Conservation (phyloP, 768 basidiomycete species). For the Infundibulicybe gibba region DNA sequence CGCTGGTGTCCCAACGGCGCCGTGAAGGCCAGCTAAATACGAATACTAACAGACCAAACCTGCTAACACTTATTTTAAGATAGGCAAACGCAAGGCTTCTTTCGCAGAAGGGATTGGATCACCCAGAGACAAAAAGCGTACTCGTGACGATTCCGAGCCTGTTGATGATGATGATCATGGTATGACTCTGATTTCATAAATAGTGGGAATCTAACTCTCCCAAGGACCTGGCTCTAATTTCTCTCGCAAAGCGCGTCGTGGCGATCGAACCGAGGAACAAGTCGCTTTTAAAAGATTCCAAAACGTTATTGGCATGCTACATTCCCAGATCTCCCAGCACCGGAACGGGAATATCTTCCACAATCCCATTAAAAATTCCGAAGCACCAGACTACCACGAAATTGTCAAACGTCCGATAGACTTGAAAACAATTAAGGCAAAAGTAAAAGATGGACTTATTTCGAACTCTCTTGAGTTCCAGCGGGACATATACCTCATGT, state of each 20-base stretch:
- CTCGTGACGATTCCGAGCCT: slow-evolving; percentile 66
- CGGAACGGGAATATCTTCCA: slow-evolving; percentile 89
- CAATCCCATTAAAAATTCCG: slow-evolving; percentile 82
- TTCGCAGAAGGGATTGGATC: slow-evolving; percentile 44
- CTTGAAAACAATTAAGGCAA: slow-evolving; percentile 87
- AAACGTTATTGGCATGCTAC: slow-evolving; percentile 75
- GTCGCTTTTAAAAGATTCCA: slow-evolving; percentile 72
- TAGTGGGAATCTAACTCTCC: too few relatives aligned
- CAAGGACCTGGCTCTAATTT: slow-evolving; percentile 6
- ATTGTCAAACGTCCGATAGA: slow-evolving; percentile 96
- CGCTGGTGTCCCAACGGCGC: slow-evolving; percentile 7
- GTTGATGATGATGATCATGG: slow-evolving; percentile 63
- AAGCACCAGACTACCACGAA: slow-evolving; percentile 89
- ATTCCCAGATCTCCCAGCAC: slow-evolving; percentile 80
- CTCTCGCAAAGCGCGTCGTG: slow-evolving; percentile 27
- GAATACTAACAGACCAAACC: too few relatives aligned
- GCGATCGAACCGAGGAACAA: slow-evolving; percentile 41
- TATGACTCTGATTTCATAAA: slow-evolving; percentile 13
- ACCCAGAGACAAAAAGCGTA: slow-evolving; percentile 51
- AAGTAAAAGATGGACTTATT: slow-evolving; percentile 81
- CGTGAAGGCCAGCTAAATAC: too few relatives aligned
- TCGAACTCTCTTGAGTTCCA: slow-evolving; percentile 83
- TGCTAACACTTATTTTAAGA: too few relatives aligned
- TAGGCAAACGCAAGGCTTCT: slow-evolving; percentile 68
- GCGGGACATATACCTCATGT: slow-evolving; percentile 89